Base-by-base conservation (phyloP, 169 alveolate genomes). In the Theileria parva region DNA sequence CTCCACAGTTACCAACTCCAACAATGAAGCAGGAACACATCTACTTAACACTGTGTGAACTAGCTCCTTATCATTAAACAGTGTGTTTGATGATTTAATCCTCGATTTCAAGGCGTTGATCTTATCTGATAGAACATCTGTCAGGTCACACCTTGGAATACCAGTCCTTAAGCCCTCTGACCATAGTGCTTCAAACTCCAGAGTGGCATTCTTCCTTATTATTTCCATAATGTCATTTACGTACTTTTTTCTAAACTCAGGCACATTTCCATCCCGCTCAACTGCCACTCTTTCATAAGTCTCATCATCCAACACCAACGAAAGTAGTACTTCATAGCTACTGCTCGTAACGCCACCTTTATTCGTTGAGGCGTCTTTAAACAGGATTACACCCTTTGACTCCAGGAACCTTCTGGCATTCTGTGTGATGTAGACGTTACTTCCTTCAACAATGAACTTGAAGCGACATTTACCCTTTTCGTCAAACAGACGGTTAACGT, bases 271-370 rank as follows among this genome's bases (percentile, higher is more conserved):
- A 25, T 74, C 69, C 32, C 34, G 50, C 74, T 76, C 66, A 27
- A 65, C 71, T 13, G 89, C 88, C 34, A 74, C 61, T 39, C 85
- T 48, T 44, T 79, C 88, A 48, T 66, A 69, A 5, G 83, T 44
- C 13, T 25, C 85, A 53, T 92, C 95, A 39, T 88, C 85, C 77
- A 94, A 61, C 12, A 92, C 94, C 39, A 94, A 64, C 30, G 95
- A 95, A 3, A 95, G 95, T 11, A 94, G 75, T 32, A 94, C 97
- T 75, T 94, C 97, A 71, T 88, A 74, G 68, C 95, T 89, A 63
- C 94, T 85, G 72, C 95, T 91, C 17, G 95, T 94, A 27, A 94
- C 97, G 2, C 97, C 97, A 15, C 97, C 97, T 81, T 92, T 92
- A 80, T 92, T 93, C 17, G 95, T 91, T 8, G 95, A 88, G 21